Conservation (phyloP, 1,284 basidiomycete species). For the Ustilago hordei region DNA sequence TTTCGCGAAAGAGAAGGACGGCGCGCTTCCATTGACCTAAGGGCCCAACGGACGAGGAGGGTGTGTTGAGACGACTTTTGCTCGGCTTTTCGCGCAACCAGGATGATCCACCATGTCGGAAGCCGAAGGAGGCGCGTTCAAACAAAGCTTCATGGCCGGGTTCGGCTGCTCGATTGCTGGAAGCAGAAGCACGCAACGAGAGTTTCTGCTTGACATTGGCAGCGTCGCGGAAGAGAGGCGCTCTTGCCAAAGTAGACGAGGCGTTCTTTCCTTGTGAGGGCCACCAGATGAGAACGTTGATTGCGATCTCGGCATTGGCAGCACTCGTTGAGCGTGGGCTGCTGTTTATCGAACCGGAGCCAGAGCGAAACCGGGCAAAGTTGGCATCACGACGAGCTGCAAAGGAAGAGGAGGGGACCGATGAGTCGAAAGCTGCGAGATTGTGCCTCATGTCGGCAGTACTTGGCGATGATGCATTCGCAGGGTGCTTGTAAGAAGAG, state of each 20-base stretch:
- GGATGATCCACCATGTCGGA: conserved; percentile 28
- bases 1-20: conserved; percentile 53
- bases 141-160: conserved; percentile 24
- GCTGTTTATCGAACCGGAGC: conserved; percentile 24
- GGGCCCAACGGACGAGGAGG: conserved; percentile 24
- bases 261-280: conserved; percentile 30
- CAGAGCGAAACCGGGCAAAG: conserved; percentile 33
- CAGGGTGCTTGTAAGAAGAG: background rate
- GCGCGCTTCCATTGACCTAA: conserved; percentile 54
- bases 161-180: conserved; percentile 18
- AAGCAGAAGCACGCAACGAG: conserved; percentile 23
- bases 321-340: conserved; percentile 8
- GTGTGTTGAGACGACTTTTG: conserved; percentile 42
- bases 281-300: conserved; percentile 40
- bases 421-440: conserved; percentile 11
- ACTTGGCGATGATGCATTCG: conserved; percentile 4
- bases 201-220: conserved; percentile 49
- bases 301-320: conserved; percentile 33
- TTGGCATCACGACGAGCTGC: conserved; percentile 12
- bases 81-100: conserved; percentile 54
- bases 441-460: conserved; percentile 20
- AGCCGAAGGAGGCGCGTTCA: conserved; percentile 40
- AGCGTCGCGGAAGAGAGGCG: conserved; percentile 49
- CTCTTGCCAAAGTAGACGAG: conserved; percentile 31
- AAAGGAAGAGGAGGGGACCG: conserved; percentile 4